Percentiles rank a stretch among this genome's conserved stretches.
phyloP scores from a whole-genome alignment of 192 early-diverging fungal species.

The Coemansia sp. region DNA sequence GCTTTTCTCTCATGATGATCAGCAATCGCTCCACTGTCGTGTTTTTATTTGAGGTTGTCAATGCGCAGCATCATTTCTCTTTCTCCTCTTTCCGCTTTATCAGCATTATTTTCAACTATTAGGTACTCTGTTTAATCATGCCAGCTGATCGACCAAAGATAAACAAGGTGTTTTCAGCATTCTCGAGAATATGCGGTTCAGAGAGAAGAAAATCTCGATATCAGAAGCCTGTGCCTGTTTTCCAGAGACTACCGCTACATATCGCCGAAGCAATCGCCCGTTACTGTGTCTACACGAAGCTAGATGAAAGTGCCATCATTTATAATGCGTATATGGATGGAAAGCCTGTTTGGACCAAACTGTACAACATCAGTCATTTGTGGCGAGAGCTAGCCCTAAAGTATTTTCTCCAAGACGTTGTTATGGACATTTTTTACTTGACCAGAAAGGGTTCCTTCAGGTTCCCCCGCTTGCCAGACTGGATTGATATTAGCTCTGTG shows the following conservation, averaged over 20 bases:
- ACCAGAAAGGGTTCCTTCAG: not conserved
- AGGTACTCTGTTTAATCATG: too few species aligned
- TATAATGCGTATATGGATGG: not conserved
- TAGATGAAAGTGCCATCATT: not conserved
- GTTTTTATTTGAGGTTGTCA: too few species aligned
- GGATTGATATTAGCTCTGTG: not conserved
- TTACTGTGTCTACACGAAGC: not conserved
- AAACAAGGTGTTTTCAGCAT: too few species aligned
- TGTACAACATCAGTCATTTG: not conserved
- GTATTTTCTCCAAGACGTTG: not conserved
- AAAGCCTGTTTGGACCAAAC: not conserved
- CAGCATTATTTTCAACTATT: not conserved
- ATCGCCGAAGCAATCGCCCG: constrained; percentile 7
- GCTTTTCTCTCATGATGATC: too few species aligned
- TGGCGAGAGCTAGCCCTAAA: not conserved
- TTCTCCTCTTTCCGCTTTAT: not conserved
- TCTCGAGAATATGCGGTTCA: too few species aligned
- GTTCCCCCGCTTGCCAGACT: not conserved
- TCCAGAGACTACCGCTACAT: constrained; percentile 8
- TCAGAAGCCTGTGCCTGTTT: not conserved
- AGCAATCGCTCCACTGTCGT: too few species aligned
- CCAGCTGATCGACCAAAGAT: too few species aligned
- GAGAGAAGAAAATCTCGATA: too few species aligned
- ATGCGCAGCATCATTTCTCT: not conserved
- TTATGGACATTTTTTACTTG: not conserved